Evolutionary conservation across 768 basidiomycete genomes (phyloP).

Genomic region (Nevesoporus exiguus): DNA sequence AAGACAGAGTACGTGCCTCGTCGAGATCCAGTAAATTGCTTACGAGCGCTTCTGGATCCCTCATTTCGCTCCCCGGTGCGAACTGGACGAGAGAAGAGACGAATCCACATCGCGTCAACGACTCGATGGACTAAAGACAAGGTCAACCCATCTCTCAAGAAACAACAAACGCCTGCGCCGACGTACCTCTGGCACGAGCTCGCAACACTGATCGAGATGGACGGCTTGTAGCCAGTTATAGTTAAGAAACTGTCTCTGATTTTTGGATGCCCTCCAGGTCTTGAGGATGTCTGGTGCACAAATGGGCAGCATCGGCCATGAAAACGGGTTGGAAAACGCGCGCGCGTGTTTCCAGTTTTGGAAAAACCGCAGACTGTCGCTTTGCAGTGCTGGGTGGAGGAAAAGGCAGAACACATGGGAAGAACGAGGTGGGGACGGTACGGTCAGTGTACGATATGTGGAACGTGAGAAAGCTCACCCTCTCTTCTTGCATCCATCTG

Average conservation of each 20-base stretch:
- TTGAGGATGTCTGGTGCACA: constrained; percentile 27
- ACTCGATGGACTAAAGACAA: constrained; percentile 23
- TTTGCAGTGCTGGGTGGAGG: constrained; percentile 14
- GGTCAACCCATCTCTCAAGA: neutral
- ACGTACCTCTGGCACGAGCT: constrained; percentile 21
- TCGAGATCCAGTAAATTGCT: constrained; percentile 23
- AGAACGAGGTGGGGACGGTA: neutral
- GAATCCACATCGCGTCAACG: constrained; percentile 27
- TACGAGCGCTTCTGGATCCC: constrained; percentile 22
- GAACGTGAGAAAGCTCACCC: constrained; percentile 17
- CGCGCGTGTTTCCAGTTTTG: constrained; percentile 32
- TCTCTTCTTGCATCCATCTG: constrained; percentile 25
- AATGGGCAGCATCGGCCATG: constrained; percentile 31
- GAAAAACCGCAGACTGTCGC: constrained; percentile 27
- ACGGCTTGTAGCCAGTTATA: constrained; percentile 30
- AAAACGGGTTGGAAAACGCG: constrained; percentile 33
- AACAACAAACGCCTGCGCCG: neutral
- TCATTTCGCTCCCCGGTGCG: constrained; percentile 22
- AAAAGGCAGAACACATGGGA: neutral
- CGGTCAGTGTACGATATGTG: neutral
- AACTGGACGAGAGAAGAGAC: constrained; percentile 22
- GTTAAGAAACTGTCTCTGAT: constrained; percentile 30
- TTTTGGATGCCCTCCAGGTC: constrained; percentile 21
- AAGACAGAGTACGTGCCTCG: constrained; percentile 15
- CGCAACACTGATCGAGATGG: constrained; percentile 27